Evolutionary conservation across 2,329 filamentous ascomycete genomes (phyloP), one percentile per base, ranked within the genome.

Genomic region (Chrysoporthe puriensis): DNA sequence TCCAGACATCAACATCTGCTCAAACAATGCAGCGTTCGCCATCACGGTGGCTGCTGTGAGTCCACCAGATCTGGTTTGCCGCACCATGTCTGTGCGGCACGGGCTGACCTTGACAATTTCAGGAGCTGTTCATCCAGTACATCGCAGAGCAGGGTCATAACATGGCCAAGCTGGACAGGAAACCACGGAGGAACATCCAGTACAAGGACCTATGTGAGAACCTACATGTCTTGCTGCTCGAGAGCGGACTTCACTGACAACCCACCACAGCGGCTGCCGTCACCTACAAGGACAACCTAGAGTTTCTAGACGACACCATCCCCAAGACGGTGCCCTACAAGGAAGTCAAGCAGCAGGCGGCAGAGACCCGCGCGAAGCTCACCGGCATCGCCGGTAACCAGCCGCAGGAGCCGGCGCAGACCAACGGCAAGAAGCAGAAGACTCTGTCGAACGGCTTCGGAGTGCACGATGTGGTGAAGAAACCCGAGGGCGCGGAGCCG

Each of bases 61-160:
- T 76, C 52, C 32, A 34, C 58, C 21, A 18, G 4, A 18, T 44
- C 40, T 11, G 2, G 36, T 43, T 16, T 43, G 5, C 32, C 21
- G 7, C 14, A 11, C 26, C 14, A 32, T 43, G 40, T 11, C 18
- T 46, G 36, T 13, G 5, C 56, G 54, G 57, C 46, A 62, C 58
- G 8, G 66, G 43, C 59, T 62, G n/a, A 34, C 8, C 4, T 3
- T n/a, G 9, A 21, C n/a, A 14, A 32, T 34, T 34, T 6, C 67
- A 94, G 91, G 96, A 99, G 81, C 90, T 97, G 86, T 98, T 99
- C 81, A 90, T 99, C 72, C 93, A 97, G 78, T 91, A 98, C 78
- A 87, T 99, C 36, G 90, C 94, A 26, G 87, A 91, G 70, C 92
- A 96, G 77, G 90, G 91, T 36, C 90, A 97, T 77, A 94, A 92